Base-by-base conservation (phyloP, 257 asterid species). In the Mitragyna speciosa region DNA sequence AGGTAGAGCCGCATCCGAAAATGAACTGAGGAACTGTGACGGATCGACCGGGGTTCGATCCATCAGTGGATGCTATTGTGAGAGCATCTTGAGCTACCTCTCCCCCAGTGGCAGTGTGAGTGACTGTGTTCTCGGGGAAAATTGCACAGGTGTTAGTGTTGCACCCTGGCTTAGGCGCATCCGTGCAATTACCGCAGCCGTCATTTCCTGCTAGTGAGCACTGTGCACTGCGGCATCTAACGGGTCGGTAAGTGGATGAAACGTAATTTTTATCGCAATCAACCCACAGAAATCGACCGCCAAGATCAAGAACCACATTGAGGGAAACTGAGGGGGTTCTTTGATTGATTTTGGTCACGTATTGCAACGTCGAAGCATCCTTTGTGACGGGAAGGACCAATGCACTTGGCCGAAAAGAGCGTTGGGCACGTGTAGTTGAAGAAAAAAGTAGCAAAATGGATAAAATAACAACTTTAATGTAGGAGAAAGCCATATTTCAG, bases 211-310 rank as follows among this genome's bases (percentile, higher is more conserved):
- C 92, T 6, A 86, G 75, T 7, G 88, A 73, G 84, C 98, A 91
- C 30, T 84, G 88, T 24, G 94, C 88, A 0, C 97, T 85, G 0
- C 91, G 79, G 70, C 97, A 93, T 6, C 80, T 86, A n/a, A 73
- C 91, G 2, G 95, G 88, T 17, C 90, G 78, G 59, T 90, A 91
- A 0, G 96, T 52, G 10, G 97, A 90, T 0, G 94, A 88, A 1
- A 83, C 85, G 41, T 88, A 93, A 82, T 80, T 78, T 52, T 54
- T 81, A 4, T 91, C 97, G 80, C 96, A 93, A 43, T 93, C 92
- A 49, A 91, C 89, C 96, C 96, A 90, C 36, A 90, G 49, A 81
- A 83, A 87, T 15, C 79, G 85, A 48, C 96, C 96, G 0, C 97
- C 97, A 15, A 91, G 93, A 83, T 93, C 91, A 26, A 93, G 86